Percentiles rank a stretch among this genome's conserved stretches.
Conservation (phyloP, 106 monocot species). For the Apostasia ramifera region DNA sequence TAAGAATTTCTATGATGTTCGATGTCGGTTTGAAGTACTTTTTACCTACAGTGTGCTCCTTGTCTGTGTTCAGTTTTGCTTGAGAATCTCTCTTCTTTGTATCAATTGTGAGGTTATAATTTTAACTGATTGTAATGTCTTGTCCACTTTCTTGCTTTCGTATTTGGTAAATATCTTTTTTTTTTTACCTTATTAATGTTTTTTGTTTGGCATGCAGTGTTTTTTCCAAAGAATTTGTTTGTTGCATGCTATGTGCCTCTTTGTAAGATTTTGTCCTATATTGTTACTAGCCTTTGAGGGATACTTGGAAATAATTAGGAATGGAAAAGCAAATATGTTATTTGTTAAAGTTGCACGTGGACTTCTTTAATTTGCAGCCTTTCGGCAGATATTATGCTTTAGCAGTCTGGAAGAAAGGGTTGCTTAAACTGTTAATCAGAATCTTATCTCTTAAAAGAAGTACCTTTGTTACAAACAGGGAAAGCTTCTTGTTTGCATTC, state of each 20-base stretch:
- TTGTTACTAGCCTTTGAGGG: too few species aligned
- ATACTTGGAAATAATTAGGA: too few species aligned
- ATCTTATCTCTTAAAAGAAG: too few species aligned
- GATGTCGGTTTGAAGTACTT: conserved; percentile 1
- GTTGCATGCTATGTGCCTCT: neutral
- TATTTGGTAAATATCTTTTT: neutral
- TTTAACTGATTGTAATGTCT: neutral
- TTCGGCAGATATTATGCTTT: too few species aligned
- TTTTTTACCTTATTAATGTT: neutral
- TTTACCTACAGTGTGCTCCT: neutral
- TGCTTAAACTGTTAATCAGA: too few species aligned
- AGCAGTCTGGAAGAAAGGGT: too few species aligned
- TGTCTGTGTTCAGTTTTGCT: conserved; percentile 1
- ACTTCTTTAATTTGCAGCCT: too few species aligned
- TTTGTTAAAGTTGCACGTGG: too few species aligned
- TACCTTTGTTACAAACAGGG: too few species aligned
- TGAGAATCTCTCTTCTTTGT: conserved; percentile 14
- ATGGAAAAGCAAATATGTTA: too few species aligned
- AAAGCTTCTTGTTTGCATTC: too few species aligned
- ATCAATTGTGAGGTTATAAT: neutral
- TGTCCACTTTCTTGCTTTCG: neutral
- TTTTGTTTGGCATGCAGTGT: neutral
- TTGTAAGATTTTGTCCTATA: neutral
- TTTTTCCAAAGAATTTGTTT: neutral
- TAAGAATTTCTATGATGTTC: neutral